Percentiles rank a stretch among this genome's conserved stretches.
Evolutionary conservation across 768 basidiomycete genomes (phyloP).

Genomic region (Russula brevipes): DNA sequence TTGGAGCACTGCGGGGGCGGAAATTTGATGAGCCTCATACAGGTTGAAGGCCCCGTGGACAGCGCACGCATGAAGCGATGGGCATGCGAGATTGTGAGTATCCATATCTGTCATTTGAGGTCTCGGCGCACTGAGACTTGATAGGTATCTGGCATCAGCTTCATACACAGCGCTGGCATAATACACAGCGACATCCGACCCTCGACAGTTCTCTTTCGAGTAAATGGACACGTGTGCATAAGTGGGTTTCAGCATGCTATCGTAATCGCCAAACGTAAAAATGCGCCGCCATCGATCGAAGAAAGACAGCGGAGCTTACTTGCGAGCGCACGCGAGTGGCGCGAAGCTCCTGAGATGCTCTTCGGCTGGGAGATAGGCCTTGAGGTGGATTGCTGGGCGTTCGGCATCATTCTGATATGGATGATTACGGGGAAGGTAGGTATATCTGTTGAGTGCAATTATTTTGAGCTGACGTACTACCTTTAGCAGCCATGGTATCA

Average conservation of each 20-base stretch:
- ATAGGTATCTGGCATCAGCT: slow-evolving; percentile 20
- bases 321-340: slow-evolving; percentile 17
- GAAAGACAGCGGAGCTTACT: slow-evolving; percentile 4
- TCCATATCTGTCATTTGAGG: background rate
- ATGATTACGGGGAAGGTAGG: slow-evolving; percentile 24
- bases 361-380: slow-evolving; percentile 21
- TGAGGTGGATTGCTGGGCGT: slow-evolving; percentile 25
- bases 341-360: slow-evolving; percentile 24
- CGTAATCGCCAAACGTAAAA: slow-evolving; percentile 3
- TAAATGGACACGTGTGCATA: slow-evolving; percentile 23
- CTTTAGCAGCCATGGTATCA: slow-evolving; percentile 11
- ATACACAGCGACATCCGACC: slow-evolving; percentile 23
- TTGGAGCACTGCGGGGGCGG: slow-evolving; percentile 22
- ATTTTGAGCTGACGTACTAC: background rate
- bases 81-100: slow-evolving; percentile 22
- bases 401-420: slow-evolving; percentile 22
- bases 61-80: slow-evolving; percentile 11
- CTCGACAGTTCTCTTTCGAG: slow-evolving; percentile 19
- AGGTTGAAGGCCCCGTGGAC: slow-evolving; percentile 17
- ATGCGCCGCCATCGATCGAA: background rate
- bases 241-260: slow-evolving; percentile 20
- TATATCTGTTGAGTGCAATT: background rate
- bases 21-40: slow-evolving; percentile 18
- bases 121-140: background rate
- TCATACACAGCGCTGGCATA: slow-evolving; percentile 20